Evolutionary conservation across 169 alveolate genomes (phyloP), one percentile per base, ranked within the genome.

Genomic region (Pseudocohnilembus persalinus): DNA sequence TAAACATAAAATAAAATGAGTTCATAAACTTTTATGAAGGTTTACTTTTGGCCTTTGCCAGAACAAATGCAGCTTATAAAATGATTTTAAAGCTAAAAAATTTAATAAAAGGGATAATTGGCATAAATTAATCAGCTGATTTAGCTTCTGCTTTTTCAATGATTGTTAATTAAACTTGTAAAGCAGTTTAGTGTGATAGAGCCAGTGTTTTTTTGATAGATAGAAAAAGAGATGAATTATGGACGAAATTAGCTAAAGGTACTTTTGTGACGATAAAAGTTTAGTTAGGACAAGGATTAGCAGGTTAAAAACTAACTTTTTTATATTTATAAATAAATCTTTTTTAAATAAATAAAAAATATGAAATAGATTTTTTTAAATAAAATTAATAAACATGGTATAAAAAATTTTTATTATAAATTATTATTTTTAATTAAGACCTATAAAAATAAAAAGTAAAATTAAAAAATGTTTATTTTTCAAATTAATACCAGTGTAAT

Each of bases 131-230:
- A 16, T 79, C 31, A 49, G 15, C 30, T 11, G 24, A 35, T 0
- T n/a, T 79, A 0, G n/a, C 76, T 16, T 74, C 35, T 30, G 84
- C 76, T 16, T 79, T 79, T 31, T 29, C 34, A 28, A 79, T 76
- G 16, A 79, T 79, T 29, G 29, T 79, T 28, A 28, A 79, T 49
- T 74, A 79, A 49, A 79, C 76, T 31, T 79, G 74, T 32, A 26
- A 79, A 63, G 49, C 64, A 0, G n/a, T 79, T 1, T 49, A 79
- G 24, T 94, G 97, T 82, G 97, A 94, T 74, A 84, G 94, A 85
- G 97, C 95, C 11, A 81, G 91, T 68, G 90, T 93, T 49, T 94
- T 89, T 73, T 88, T 92, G 75, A 89, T 90, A 28, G 97, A 94
- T 87, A 92, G 90, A 82, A 33, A 83, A 16, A 87, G 91, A 65